Evolutionary conservation across 2,329 filamentous ascomycete species (phyloP).

Genomic region (Neofusicoccum ribis): DNA sequence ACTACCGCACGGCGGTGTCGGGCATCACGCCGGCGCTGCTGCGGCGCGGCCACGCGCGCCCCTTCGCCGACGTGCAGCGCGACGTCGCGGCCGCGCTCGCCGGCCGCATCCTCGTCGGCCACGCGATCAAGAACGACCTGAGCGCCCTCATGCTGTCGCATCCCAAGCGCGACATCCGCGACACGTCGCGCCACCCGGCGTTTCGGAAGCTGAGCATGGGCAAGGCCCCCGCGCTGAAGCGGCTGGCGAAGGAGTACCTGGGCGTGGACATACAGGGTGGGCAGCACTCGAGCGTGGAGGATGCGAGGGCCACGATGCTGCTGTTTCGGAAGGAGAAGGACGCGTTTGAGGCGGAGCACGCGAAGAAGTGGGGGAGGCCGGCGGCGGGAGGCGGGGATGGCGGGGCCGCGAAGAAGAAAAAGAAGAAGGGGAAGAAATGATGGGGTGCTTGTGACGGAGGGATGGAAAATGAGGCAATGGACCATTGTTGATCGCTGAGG

Average conservation of each 20-base stretch:
- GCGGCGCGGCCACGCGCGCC: slow-evolving; percentile 46
- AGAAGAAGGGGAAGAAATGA: slow-evolving; percentile 41
- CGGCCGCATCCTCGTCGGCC: slow-evolving; percentile 75
- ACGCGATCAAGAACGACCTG: slow-evolving; percentile 78
- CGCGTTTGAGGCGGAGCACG: slow-evolving; percentile 79
- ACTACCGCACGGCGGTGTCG: slow-evolving; percentile 86
- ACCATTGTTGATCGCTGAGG: not conserved
- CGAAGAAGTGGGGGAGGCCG: slow-evolving; percentile 56
- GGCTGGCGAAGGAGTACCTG: slow-evolving; percentile 57
- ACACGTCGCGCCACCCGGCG: slow-evolving; percentile 75
- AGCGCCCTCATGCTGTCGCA: slow-evolving; percentile 76
- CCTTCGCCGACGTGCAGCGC: slow-evolving; percentile 74
- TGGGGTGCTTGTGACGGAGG: not conserved
- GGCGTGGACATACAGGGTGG: slow-evolving; percentile 62
- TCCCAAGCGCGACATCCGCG: slow-evolving; percentile 73
- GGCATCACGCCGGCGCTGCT: slow-evolving; percentile 78
- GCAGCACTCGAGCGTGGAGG: slow-evolving; percentile 65
- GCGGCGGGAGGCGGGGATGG: slow-evolving; percentile 26
- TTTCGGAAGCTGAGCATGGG: slow-evolving; percentile 72
- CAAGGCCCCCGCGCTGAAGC: slow-evolving; percentile 67
- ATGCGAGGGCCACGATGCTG: slow-evolving; percentile 87
- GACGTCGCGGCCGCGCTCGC: slow-evolving; percentile 69
- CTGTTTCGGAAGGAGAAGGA: slow-evolving; percentile 81
- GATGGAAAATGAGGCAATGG: not conserved
- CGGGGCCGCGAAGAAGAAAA: slow-evolving; percentile 30